phyloP scores from a whole-genome alignment of 2,329 filamentous ascomycete genomes.

The Colletotrichum sp. region DNA sequence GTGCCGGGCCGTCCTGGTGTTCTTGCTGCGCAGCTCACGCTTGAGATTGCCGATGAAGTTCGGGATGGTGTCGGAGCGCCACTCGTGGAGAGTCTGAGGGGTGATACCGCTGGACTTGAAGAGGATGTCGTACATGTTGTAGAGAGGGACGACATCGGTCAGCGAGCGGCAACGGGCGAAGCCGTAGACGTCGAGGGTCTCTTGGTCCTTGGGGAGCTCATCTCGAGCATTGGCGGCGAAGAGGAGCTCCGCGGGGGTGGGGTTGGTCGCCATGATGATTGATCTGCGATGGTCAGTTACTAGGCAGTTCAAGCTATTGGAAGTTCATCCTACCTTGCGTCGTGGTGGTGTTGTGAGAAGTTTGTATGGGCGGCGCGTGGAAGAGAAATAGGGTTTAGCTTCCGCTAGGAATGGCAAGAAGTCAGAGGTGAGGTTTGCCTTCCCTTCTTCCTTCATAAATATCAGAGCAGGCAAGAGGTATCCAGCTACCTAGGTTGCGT shows the following conservation, averaged over 20 bases:
- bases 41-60: not conserved
- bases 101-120: not conserved
- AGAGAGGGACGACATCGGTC: not conserved
- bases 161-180: not conserved
- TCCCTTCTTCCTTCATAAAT: not conserved
- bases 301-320: not conserved
- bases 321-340: not conserved
- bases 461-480: not conserved
- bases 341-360: not conserved
- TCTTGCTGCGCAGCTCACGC: not conserved
- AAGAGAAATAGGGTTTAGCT: not conserved
- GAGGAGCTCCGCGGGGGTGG: not conserved
- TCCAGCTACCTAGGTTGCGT: not conserved
- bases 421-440: not conserved
- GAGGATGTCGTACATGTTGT: not conserved
- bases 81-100: not conserved
- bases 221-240: not conserved
- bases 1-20: fast-evolving
- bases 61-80: not conserved
- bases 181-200: not conserved
- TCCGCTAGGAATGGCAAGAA: not conserved
- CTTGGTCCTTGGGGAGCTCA: not conserved
- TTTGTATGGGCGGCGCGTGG: too few species aligned
- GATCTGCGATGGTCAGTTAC: not conserved
- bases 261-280: not conserved